A percentile compares a stretch with the other conserved stretches of the same genome.
These are phyloP conservation scores for Aspergillus chevalieri DNA, from an alignment of 2,329 filamentous ascomycete genomes.

Conservation along the genomic window DNA sequence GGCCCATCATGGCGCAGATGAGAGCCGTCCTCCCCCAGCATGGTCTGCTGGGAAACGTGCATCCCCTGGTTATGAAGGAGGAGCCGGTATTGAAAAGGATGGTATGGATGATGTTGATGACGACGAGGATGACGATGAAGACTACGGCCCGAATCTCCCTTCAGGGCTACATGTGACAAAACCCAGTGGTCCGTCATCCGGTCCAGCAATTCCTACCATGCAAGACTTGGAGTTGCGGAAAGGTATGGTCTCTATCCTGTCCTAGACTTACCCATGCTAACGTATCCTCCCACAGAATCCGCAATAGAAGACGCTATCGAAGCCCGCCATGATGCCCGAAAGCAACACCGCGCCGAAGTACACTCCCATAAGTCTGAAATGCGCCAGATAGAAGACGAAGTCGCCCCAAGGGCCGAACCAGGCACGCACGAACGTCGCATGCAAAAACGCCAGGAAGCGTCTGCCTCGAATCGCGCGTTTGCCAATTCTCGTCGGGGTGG, in stretches of 20 bases:
- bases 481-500: conserved; percentile 51
- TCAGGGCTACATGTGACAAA: conserved; percentile 14
- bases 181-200: conserved; percentile 27
- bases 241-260: background rate
- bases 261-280: background rate
- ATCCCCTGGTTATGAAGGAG: conserved; percentile 19
- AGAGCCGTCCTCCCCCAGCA: conserved; percentile 4
- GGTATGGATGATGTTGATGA: conserved; percentile 15
- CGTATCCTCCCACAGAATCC: conserved; percentile 17
- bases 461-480: conserved; percentile 69
- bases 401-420: conserved; percentile 74
- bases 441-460: conserved; percentile 73
- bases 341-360: conserved; percentile 45
- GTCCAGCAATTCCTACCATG: conserved; percentile 60
- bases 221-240: conserved; percentile 62
- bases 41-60: conserved; percentile 1
- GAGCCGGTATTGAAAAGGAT: conserved; percentile 3
- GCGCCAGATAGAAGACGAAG: conserved; percentile 55
- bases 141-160: conserved; percentile 54
- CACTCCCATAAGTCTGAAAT: conserved; percentile 38
- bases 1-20: conserved; percentile 33
- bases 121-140: conserved; percentile 47
- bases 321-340: conserved; percentile 21
- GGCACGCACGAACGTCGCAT: conserved; percentile 76
- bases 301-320: conserved; percentile 24